Base-by-base conservation (phyloP, 139 green algal genomes). In the Chlamydomonas sphaeroides region DNA sequence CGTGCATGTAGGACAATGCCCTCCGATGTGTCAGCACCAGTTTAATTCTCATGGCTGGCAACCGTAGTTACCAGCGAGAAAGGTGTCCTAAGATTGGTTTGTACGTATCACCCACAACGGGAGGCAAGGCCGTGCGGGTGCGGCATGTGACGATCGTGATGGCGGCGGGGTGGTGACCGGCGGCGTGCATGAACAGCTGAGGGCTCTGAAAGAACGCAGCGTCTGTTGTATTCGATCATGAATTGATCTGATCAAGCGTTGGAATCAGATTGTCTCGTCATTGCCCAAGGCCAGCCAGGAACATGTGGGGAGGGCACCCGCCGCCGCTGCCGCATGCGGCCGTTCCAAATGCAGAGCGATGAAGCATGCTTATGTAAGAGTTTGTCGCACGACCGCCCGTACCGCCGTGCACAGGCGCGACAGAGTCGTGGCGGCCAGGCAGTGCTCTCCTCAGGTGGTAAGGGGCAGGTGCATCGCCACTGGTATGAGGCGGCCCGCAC, bases 161-260 rank as follows among this genome's bases (percentile, higher is more conserved):
- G n/a, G n/a, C n/a, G n/a, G n/a, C n/a, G n/a, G n/a, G n/a, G n/a
- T n/a, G n/a, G n/a, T n/a, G n/a, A n/a, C n/a, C n/a, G n/a, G n/a
- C n/a, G n/a, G n/a, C n/a, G n/a, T n/a, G n/a, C n/a, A n/a, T n/a
- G n/a, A n/a, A n/a, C n/a, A n/a, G n/a, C n/a, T n/a, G n/a, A n/a
- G n/a, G n/a, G 87, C 81, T 92, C 89, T 86, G 89, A 71, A 92
- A 92, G 89, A 92, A 92, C 89, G 86, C 89, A 92, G 89, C 87
- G 65, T 78, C 63, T 73, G 51, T 78, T 76, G 83, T 42, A 80
- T 23, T 82, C 75, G 73, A 86, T 80, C 69, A 65, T 45, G 32
- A 3, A 30, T n/a, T 76, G 41, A 72, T 89, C 85, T 85, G 85
- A 61, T 89, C 80, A 89, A 89, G 85, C 72, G 85, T 89, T 87